Conservation (phyloP, 345 rosid genomes). For the Rhizophora mangle region DNA sequence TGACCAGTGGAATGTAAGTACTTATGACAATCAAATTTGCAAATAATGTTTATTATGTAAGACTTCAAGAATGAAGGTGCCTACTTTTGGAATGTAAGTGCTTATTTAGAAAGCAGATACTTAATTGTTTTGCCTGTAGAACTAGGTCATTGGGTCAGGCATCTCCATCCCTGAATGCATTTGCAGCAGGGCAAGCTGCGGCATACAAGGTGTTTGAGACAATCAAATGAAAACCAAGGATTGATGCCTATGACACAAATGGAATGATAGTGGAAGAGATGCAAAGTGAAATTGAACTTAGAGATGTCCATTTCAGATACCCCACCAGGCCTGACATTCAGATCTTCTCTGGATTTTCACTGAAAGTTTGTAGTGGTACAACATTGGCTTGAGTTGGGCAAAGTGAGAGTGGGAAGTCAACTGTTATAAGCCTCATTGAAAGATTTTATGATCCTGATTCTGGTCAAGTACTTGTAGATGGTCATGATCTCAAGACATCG, state of each 20-base stretch:
- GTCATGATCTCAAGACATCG: conserved; percentile 43
- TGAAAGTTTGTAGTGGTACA: conserved; percentile 47
- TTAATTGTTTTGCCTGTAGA: conserved; percentile 1
- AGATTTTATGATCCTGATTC: conserved; percentile 72
- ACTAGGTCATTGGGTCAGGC: conserved; percentile 66
- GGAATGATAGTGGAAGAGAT: conserved; percentile 48
- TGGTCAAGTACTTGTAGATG: conserved; percentile 62
- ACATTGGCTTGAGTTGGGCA: conserved; percentile 69
- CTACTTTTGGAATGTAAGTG: not conserved
- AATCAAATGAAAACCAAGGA: conserved; percentile 46
- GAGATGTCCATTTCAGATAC: conserved; percentile 57
- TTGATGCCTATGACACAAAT: conserved; percentile 46
- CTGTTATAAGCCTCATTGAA: conserved; percentile 63
- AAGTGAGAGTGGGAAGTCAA: conserved; percentile 78
- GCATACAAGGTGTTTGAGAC: conserved; percentile 74
- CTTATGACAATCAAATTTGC: not conserved
- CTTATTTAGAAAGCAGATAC: not conserved
- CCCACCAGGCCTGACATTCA: conserved; percentile 71
- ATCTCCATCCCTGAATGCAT: conserved; percentile 60
- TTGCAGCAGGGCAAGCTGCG: conserved; percentile 68
- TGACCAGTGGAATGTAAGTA: conserved; percentile 80
- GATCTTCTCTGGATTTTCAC: conserved; percentile 60
- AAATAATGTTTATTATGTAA: not conserved
- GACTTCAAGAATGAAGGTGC: no score
- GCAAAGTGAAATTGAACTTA: conserved; percentile 53